Evolutionary conservation across 345 rosid genomes (phyloP), one percentile per base, ranked within the genome.

Genomic region (Sisymbrium altissimum): DNA sequence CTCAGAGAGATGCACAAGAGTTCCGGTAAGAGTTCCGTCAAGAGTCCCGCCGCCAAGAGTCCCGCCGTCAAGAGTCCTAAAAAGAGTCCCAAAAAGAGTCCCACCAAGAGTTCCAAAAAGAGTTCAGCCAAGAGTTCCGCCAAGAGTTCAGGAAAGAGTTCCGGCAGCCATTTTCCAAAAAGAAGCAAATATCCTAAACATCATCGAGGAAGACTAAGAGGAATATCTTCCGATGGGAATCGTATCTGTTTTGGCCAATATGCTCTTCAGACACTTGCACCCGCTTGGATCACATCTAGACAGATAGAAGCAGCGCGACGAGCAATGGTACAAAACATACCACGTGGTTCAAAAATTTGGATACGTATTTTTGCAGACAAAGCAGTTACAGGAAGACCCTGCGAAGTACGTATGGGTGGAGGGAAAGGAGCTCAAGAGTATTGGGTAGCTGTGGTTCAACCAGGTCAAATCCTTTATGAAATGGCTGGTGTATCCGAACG

Each of bases 1-100:
- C 74, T 87, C 43, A 84, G 90, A 3, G 90, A 87, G 72, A 86
- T 94, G 70, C 98, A 94, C 76, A 78, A 85, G 66, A 70, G 86
- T 4, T n/a, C 61, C 39, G 6, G 25, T 23, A 23, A 23, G 25
- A 23, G 25, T 23, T 23, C 25, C 25, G 25, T 9, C 58, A 55
- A 55, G 39, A 17, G 9, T 0, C 4, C 10, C 17, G 15, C 38
- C 11, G 32, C 11, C 21, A 55, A 55, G 39, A 46, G 25, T 8
- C 4, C 6, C 4, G 8, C 48, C 1, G 44, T 6, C 46, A 41
- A 41, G 45, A 50, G 32, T 12, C 7, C 56, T 15, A 23, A 23
- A 11, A 52, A 23, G 56, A 50, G 56, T 30, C 23, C 57, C 32
- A 50, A 50, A 25, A 52, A 25, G 17, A 52, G 32, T 12, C 7